Evolutionary conservation across 2,329 filamentous ascomycete genomes (phyloP), one percentile per base, ranked within the genome.

Genomic region (Fusarium brachygibbosum): DNA sequence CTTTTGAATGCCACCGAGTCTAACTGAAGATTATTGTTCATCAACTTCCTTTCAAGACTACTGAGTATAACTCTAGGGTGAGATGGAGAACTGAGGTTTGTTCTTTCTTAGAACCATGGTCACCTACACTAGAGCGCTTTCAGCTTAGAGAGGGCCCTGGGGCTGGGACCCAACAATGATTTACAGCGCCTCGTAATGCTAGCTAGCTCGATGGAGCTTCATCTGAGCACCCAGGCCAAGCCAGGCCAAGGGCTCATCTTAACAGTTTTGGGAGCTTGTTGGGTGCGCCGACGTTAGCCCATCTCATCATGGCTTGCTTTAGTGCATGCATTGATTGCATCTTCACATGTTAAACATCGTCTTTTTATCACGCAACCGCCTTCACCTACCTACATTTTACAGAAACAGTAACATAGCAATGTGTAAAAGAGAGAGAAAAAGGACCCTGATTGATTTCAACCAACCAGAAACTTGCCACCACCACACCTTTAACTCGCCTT

Each of bases 391-490:
- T 34, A 10, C 14, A 16, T 13, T 45, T 12, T 29, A 29, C 50
- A 44, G 38, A n/a, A 44, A 23, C 37, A 19, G 6, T 16, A 40
- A 16, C 25, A 38, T 19, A 21, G n/a, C 29, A 28, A 10, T 35
- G 21, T 32, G 21, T 6, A 10, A 45, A 23, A 58, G 31, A 35
- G 50, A n/a, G 21, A n/a, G 12, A 40, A 48, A 45, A 45, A 37
- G 45, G 49, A 46, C 60, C 62, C 52, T 57, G 58, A 42, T 41
- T 16, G 17, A 50, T 66, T 49, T 19, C 59, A 57, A 61, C 65
- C 66, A 68, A 69, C 50, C 46, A 68, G n/a, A 50, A 49, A 19
- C 19, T 38, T 19, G 53, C 65, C 46, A 42, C 14, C 34, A n/a
- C 7, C 12, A 34, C 23, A 25, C 23, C 23, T 25, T 25, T 25